Conservation (phyloP, 2,329 filamentous ascomycete genomes). For the Didymella pomorum region DNA sequence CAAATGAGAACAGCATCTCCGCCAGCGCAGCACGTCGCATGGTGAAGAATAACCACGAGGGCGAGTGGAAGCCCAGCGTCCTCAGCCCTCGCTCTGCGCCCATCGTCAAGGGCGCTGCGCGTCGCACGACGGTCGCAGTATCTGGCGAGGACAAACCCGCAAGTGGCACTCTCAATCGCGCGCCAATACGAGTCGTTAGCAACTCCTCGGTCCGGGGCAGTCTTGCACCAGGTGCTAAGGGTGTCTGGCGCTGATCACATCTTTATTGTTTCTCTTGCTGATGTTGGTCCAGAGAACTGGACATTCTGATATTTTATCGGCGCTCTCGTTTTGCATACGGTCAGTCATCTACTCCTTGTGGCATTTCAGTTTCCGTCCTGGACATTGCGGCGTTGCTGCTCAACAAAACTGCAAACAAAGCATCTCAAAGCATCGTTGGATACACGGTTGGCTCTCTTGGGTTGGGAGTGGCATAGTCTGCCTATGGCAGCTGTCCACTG, state of each 20-base stretch:
- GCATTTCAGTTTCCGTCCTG: background rate
- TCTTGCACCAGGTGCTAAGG: conserved; percentile 41
- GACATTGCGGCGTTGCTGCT: conserved; percentile 15
- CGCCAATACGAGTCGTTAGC: conserved; percentile 46
- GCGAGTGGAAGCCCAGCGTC: conserved; percentile 63
- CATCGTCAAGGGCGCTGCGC: conserved; percentile 61
- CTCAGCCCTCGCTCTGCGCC: conserved; percentile 68
- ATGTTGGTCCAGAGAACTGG: conserved; percentile 13
- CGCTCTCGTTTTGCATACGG: conserved; percentile 14
- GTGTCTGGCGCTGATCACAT: conserved; percentile 43
- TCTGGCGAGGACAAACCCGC: conserved; percentile 44
- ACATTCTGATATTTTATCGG: conserved; percentile 7
- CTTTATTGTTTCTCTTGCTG: conserved; percentile 13
- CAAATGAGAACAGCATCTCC: conserved; percentile 66
- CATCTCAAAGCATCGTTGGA: conserved; percentile 13
- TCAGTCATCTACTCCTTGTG: conserved; percentile 6
- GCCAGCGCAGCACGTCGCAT: conserved; percentile 72
- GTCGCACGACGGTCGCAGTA: conserved; percentile 49
- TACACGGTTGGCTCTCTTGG: background rate
- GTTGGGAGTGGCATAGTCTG: background rate
- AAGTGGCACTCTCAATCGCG: conserved; percentile 35
- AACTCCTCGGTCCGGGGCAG: conserved; percentile 43
- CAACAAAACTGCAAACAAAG: background rate
- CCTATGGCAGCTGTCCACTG: conserved; percentile 13
- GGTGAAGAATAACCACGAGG: conserved; percentile 68